Evolutionary conservation across 1,139 yeast genomes (phyloP), one percentile per base, ranked within the genome.

Genomic region (Tardiomyces depauwii): DNA sequence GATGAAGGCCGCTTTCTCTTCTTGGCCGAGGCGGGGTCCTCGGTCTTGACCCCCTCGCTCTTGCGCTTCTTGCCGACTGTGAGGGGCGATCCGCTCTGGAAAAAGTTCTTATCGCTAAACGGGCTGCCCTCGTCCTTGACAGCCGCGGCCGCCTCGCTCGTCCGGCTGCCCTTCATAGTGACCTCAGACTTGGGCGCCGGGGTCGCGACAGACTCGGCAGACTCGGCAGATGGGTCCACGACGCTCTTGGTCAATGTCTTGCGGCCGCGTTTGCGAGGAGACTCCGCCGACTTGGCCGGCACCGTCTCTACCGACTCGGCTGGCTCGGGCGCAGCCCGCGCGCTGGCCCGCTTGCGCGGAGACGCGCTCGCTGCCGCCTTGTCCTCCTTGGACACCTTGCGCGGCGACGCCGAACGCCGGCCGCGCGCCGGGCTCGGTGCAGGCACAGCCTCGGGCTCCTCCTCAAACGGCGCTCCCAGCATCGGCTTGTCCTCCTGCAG

Each of bases 31-130:
- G 12, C 19, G 33, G 13, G 39, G n/a, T 39, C 42, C 33, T 44
- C 19, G 39, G 33, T 7, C 25, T 27, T n/a, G 39, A 40, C 38
- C 25, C 28, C 28, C 41, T 40, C 49, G 23, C 42, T 42, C 46
- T 47, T 44, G 41, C 45, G 45, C 39, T 45, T 40, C 48, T 50
- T 42, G 3, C 47, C 45, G 6, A 16, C 39, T 3, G 39, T 36
- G n/a, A 52, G 50, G 6, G 61, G 55, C n/a, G 54, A 45, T 2
- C 52, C 53, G 0, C 70, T 56, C 52, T 73, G 76, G 56, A 72
- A 72, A 2, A 70, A 64, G 50, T 72, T 72, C 25, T 70, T 69
- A 32, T 59, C 55, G 1, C 68, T 61, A 50, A 73, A 72, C 6
- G 59, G 58, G 25, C 58, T 58, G 11, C 19, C 39, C 39, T 54